Conservation (phyloP, 1,284 basidiomycete species). For the Papiliotrema fonsecae region DNA sequence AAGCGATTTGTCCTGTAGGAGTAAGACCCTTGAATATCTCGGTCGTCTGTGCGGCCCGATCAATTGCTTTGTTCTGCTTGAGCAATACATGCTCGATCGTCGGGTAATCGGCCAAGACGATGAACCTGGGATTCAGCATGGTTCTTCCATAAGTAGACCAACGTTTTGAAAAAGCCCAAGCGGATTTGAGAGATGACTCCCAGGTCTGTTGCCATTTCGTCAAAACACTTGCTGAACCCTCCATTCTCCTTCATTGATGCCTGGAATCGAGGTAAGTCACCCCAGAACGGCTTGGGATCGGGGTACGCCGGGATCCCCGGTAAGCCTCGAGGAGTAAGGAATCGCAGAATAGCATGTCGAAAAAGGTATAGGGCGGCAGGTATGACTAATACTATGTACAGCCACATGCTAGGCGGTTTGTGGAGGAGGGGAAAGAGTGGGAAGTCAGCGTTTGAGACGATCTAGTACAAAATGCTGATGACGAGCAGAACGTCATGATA, state of each 20-base stretch:
- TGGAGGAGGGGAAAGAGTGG: not conserved
- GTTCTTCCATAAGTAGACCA: not conserved
- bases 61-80: conserved; percentile 14
- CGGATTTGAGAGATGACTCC: conserved; percentile 22
- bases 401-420: not conserved
- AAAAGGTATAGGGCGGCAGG: not conserved
- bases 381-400: not conserved
- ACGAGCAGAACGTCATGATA: not conserved
- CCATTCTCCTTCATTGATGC: conserved; percentile 6
- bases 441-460: no score
- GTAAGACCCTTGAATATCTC: conserved; percentile 20
- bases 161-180: conserved; percentile 17
- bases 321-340: conserved; percentile 14
- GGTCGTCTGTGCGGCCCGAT: conserved; percentile 18
- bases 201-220: conserved; percentile 13
- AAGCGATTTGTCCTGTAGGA: conserved; percentile 21
- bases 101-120: conserved; percentile 20
- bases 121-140: conserved; percentile 12
- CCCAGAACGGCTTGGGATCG: conserved; percentile 14
- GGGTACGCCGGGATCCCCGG: conserved; percentile 15
- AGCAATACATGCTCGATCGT: conserved; percentile 20
- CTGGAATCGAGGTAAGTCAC: conserved; percentile 13
- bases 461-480: no score
- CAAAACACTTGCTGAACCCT: conserved; percentile 15
- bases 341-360: conserved; percentile 8